Base-by-base conservation (phyloP, 345 rosid species). In the Clausena lansium region DNA sequence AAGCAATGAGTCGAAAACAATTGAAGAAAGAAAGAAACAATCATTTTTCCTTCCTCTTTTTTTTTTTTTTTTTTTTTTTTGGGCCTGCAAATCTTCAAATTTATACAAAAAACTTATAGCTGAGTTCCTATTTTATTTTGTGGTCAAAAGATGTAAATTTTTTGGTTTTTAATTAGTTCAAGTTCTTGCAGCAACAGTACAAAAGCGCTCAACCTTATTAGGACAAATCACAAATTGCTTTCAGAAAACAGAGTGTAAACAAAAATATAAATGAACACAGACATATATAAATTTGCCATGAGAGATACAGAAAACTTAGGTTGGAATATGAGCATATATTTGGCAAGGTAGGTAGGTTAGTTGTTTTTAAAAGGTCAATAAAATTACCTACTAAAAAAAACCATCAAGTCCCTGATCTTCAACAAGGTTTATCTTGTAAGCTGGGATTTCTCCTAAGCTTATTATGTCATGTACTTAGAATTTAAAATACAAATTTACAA, bases 261-360 rank as follows among this genome's bases (percentile, higher is more conserved):
- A 15, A 28, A 62, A 14, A 30, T 35, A 19, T 24, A 65, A 65
- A 65, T 20, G 28, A 36, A 0, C 27, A 68, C 27, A 33, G 13
- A 36, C 6, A 9, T 9, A 66, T 6, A 65, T 22, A 35, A 33
- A 67, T 67, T 67, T 38, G 54, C 52, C 28, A 55, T 71, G 50
- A 55, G 4, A 59, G 5, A 13, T 3, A 45, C 50, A 14, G 57
- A 73, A 33, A 63, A 6, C 78, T 67, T 82, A 81, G 82, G 86
- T 80, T 67, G 67, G 86, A 84, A 81, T 78, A 41, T 59, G 35
- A 50, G 77, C 58, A 50, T 24, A 67, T 58, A 82, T 82, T 84
- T 81, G 83, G 86, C 84, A 82, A 39, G 89, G 89, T 87, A 78
- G 89, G 89, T 84, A 69, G 81, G 82, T 84, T 81, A 75, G 86